phyloP scores from a whole-genome alignment of 345 rosid genomes.

The Acer yangbiense region DNA sequence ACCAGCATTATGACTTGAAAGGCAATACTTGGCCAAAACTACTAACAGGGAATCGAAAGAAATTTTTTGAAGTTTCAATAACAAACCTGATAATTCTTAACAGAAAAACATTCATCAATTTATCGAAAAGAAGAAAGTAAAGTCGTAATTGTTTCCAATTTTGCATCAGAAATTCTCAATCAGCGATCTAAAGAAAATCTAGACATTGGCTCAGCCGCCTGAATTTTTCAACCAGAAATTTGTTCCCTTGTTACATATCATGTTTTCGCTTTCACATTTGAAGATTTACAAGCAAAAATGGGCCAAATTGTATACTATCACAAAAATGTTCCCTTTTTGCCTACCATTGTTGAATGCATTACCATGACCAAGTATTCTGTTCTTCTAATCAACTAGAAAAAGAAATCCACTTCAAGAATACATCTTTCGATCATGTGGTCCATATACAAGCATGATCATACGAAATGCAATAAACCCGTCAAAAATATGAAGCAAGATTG shows the following conservation, averaged over 20 bases:
- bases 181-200: background rate
- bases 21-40: too few relatives aligned
- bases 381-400: background rate
- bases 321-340: background rate
- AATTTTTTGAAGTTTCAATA: too few relatives aligned
- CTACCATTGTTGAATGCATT: background rate
- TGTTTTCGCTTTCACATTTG: background rate
- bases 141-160: background rate
- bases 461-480: background rate
- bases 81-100: too few relatives aligned
- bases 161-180: constrained; percentile 2
- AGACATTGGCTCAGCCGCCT: background rate
- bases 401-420: background rate
- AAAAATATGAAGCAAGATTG: background rate
- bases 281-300: background rate
- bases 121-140: too few relatives aligned
- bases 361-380: background rate
- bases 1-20: too few relatives aligned
- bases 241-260: background rate
- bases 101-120: too few relatives aligned
- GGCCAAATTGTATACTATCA: too few relatives aligned
- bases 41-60: too few relatives aligned
- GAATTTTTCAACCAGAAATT: background rate
- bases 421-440: too few relatives aligned
- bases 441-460: background rate